phyloP scores from a whole-genome alignment of 495 filamentous ascomycete genomes.

The Lepidopterella palustris region DNA sequence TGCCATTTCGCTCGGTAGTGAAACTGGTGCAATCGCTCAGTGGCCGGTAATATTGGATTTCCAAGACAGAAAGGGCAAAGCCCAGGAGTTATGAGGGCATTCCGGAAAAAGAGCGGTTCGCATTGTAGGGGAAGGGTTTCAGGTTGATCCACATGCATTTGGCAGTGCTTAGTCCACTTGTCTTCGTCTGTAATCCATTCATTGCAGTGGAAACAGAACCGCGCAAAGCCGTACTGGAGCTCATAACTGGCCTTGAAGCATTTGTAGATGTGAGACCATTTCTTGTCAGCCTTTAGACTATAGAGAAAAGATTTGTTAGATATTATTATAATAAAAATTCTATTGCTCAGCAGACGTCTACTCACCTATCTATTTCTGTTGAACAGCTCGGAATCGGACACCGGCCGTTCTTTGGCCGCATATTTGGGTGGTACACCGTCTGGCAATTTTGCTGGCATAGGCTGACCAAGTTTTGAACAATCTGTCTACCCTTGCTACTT shows the following conservation, averaged over 20 bases:
- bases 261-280: not conserved
- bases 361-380: not conserved
- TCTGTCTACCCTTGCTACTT: not conserved
- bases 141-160: constrained; percentile 16
- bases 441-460: not conserved
- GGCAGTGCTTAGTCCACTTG: constrained; percentile 19
- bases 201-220: constrained; percentile 29
- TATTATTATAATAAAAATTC: not conserved
- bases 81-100: constrained; percentile 6
- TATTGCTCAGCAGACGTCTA: not conserved
- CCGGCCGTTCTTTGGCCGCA: not conserved
- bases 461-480: not conserved
- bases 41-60: not conserved
- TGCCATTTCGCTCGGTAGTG: not conserved
- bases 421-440: not conserved
- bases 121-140: constrained; percentile 17
- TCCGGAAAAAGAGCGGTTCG: constrained; percentile 19
- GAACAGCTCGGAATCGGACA: not conserved
- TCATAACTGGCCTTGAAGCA: not conserved
- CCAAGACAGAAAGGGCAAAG: constrained; percentile 7
- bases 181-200: constrained; percentile 19
- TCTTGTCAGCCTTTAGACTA: constrained; percentile 1
- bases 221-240: constrained; percentile 2
- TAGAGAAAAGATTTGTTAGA: not conserved
- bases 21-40: constrained; percentile 6